Conservation (phyloP, 257 asterid genomes). For the Gentiana dahurica region DNA sequence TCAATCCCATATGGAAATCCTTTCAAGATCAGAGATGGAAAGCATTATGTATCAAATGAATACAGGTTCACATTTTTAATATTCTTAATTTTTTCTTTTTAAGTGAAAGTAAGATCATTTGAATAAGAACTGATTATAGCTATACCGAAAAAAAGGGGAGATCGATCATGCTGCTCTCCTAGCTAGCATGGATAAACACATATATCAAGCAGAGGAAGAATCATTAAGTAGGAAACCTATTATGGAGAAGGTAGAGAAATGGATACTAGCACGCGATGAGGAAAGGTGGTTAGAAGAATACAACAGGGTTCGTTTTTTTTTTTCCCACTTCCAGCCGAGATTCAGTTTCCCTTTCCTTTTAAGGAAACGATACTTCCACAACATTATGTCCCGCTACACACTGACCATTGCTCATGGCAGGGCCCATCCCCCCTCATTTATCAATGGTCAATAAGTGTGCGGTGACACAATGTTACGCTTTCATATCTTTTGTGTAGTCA, state of each 20-base stretch:
- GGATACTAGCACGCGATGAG: slow-evolving; percentile 86
- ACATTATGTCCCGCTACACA: not conserved
- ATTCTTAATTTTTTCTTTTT: not conserved
- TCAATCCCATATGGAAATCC: slow-evolving; percentile 86
- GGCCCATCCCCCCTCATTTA: too few relatives aligned
- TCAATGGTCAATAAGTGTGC: too few relatives aligned
- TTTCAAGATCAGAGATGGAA: slow-evolving; percentile 73
- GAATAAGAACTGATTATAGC: slow-evolving; percentile 16
- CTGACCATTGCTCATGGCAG: too few relatives aligned
- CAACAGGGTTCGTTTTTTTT: slow-evolving; percentile 49
- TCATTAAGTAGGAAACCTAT: slow-evolving; percentile 78
- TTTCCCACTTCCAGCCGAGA: slow-evolving; percentile 14
- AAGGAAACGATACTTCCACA: not conserved
- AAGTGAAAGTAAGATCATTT: not conserved
- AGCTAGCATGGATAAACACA: slow-evolving; percentile 84
- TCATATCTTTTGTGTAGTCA: too few relatives aligned
- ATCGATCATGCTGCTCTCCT: slow-evolving; percentile 91
- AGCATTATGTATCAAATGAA: slow-evolving; percentile 53
- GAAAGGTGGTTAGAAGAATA: slow-evolving; percentile 98
- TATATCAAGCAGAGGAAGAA: slow-evolving; percentile 80
- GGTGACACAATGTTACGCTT: too few relatives aligned
- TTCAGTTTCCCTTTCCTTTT: slow-evolving; percentile 4
- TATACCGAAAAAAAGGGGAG: slow-evolving; percentile 55
- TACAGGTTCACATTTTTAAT: slow-evolving; percentile 42
- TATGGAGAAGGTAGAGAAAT: slow-evolving; percentile 94